Conservation (phyloP, 2,329 filamentous ascomycete genomes). For the Chlorencoelia australis region DNA sequence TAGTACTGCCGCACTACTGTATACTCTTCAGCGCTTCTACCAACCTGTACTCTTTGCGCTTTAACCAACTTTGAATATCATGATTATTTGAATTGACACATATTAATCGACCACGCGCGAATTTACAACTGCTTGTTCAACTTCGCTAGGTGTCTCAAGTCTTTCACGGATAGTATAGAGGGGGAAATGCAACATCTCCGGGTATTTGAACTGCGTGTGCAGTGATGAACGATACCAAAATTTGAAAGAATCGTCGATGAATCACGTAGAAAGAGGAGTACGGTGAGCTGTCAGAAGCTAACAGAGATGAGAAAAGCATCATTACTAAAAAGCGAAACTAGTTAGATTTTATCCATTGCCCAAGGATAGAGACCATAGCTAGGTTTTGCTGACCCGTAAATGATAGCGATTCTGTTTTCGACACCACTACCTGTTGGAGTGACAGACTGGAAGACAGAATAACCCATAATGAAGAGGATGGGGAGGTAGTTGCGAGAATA, state of each 20-base stretch:
- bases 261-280: too few relatives aligned
- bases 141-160: background rate
- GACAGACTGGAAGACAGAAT: background rate
- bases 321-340: conserved; percentile 1
- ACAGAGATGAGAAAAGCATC: background rate
- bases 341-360: background rate
- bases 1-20: too few relatives aligned
- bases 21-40: background rate
- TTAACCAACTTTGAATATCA: background rate
- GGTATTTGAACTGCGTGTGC: background rate
- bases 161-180: background rate
- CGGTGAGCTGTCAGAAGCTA: background rate
- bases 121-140: background rate
- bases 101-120: background rate
- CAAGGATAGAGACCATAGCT: background rate
- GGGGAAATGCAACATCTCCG: conserved; percentile 1
- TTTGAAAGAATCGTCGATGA: too few relatives aligned
- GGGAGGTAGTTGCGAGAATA: background rate
- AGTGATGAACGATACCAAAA: too few relatives aligned
- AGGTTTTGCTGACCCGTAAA: background rate
- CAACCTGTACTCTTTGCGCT: background rate
- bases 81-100: background rate
- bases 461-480: background rate
- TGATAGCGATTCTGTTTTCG: background rate
- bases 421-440: background rate